Base-by-base conservation (phyloP, 306 rosid species). In the Casuarina equisetifolia region DNA sequence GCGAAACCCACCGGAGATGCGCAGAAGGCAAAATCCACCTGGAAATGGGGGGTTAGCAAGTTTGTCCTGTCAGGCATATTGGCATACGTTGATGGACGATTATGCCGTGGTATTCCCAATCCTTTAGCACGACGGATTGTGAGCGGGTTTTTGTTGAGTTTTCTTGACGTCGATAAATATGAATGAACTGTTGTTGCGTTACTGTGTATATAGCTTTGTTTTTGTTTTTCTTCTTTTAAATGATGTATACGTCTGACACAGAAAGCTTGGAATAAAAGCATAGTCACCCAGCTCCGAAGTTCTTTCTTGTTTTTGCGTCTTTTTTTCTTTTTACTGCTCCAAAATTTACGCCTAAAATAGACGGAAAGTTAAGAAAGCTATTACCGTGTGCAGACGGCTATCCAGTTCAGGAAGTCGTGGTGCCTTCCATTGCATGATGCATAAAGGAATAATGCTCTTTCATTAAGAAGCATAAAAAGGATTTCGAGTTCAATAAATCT, bases 1-100 rank as follows among this genome's bases (percentile, higher is more conserved):
- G 83, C 76, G 58, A 79, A 51, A 75, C 70, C 83, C 2, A 71
- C 39, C 32, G 76, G 73, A 57, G 77, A 70, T 13, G 69, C 57
- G 2, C 76, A 55, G 11, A 80, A 70, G 83, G 78, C 79, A 13
- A 75, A 80, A 75, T 86, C 90, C 82, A 57, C 86, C 20, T 82
- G 88, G 86, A 88, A 73, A 81, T 86, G 90, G 97, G 92, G 94
- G 54, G 69, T 95, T 4, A 85, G 92, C 25, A 95, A 80, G 86
- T 95, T 95, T 85, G 81, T 89, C 69, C 70, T 95, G 64, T 89
- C 97, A 45, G 99, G 90, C 70, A 78, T 92, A 69, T 76, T 95
- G 79, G 99, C 99, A 39, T 95, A 95, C 74, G 67, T 95, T 9
- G 98, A 95, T 83, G 98, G 98, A 42, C 87, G 93, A 58, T 77